These are phyloP conservation scores for Phytomonas sp. DNA, from an alignment of 208 protist genomes.

Conservation along the genomic window DNA sequence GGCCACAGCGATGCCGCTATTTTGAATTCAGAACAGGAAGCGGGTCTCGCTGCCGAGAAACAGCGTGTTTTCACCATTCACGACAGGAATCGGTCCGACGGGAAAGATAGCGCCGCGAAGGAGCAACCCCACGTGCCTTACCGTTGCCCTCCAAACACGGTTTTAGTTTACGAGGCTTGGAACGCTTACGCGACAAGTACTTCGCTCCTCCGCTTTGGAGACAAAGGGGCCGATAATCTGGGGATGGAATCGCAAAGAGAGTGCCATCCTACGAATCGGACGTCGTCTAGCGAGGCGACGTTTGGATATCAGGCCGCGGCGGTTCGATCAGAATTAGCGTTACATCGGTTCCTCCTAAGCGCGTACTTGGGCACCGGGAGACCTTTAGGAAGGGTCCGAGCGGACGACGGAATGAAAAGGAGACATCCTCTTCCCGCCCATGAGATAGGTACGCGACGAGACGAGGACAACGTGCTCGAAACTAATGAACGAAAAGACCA, in stretches of 20 bases:
- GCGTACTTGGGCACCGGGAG: background rate
- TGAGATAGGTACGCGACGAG: background rate
- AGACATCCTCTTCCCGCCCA: background rate
- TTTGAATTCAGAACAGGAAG: too few relatives aligned
- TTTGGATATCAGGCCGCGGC: background rate
- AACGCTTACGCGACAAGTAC: background rate
- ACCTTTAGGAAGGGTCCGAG: background rate
- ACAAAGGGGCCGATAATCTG: background rate
- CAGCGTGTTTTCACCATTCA: too few relatives aligned
- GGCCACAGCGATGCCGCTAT: too few relatives aligned
- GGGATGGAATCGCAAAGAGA: background rate
- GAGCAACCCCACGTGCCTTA: too few relatives aligned
- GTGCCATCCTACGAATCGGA: background rate
- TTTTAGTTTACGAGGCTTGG: background rate
- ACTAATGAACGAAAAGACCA: background rate
- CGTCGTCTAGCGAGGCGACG: background rate
- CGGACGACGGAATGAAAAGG: background rate
- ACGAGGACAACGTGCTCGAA: background rate
- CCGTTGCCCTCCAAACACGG: background rate
- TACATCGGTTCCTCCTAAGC: background rate
- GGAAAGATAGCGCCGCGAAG: background rate
- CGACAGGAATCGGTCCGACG: background rate
- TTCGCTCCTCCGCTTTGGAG: background rate
- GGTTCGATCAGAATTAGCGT: background rate
- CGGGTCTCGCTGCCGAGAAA: background rate